Percentiles rank a stretch among this genome's conserved stretches.
Evolutionary conservation across 1,284 basidiomycete genomes (phyloP).

Genomic region (Tilletia caries): DNA sequence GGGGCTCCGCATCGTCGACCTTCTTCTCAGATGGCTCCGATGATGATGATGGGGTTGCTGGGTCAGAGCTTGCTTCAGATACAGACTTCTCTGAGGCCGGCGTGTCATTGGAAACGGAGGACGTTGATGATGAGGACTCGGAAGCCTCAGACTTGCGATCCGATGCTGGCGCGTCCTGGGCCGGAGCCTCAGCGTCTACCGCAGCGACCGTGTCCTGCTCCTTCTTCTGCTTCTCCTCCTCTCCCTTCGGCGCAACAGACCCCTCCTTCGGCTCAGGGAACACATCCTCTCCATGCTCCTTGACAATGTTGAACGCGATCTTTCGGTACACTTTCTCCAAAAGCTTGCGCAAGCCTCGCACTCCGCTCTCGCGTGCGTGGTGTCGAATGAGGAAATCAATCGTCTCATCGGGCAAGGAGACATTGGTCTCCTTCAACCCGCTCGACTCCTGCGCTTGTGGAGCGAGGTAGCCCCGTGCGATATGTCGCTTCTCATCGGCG

Average conservation of each 20-base stretch:
- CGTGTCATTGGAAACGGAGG: background rate
- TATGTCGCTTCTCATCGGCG: slow-evolving; percentile 89
- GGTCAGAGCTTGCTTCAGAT: too few species aligned
- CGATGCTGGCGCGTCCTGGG: slow-evolving; percentile 26
- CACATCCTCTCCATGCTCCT: slow-evolving; percentile 81
- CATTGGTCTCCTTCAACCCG: slow-evolving; percentile 62
- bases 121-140: slow-evolving; percentile 39
- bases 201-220: slow-evolving; percentile 29
- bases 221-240: slow-evolving; percentile 23
- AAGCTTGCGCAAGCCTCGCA: slow-evolving; percentile 50
- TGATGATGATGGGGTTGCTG: slow-evolving; percentile 20
- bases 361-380: slow-evolving; percentile 91
- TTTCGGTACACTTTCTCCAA: slow-evolving; percentile 89
- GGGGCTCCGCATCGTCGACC: slow-evolving; percentile 20
- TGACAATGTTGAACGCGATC: slow-evolving; percentile 86
- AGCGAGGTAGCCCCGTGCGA: slow-evolving; percentile 84
- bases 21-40: slow-evolving; percentile 25
- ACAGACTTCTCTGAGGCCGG: slow-evolving; percentile 27
- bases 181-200: slow-evolving; percentile 53
- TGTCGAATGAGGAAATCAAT: slow-evolving; percentile 91
- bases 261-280: slow-evolving; percentile 68
- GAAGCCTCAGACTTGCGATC: slow-evolving; percentile 18
- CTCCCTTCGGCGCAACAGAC: slow-evolving; percentile 31
- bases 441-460: slow-evolving; percentile 91
- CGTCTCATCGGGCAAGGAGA: slow-evolving; percentile 56